Base-by-base conservation (phyloP, 345 rosid genomes). In the Citropsis articulata region DNA sequence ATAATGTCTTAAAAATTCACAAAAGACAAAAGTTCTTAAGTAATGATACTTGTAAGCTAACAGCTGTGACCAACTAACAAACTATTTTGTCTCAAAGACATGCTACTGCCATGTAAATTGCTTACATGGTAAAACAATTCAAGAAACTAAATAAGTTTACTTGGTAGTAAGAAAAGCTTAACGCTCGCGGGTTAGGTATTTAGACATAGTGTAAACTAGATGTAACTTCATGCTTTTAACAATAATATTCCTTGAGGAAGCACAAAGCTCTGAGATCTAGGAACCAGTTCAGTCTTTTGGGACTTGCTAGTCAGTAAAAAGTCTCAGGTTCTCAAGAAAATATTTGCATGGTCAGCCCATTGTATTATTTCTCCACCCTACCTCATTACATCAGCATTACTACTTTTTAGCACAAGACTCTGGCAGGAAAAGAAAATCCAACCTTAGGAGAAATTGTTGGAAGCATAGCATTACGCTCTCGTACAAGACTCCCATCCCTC, bases 401-500 rank as follows among this genome's bases (percentile, higher is more conserved):
- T 4, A 53, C 30, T 0, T 30, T 27, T 21, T 56, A 69, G 38
- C 42, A 73, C 65, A 53, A 55, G 25, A 76, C 21, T 40, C 30
- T 10, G 22, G 38, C 4, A 9, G 27, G 13, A 36, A 42, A 67
- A 42, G 31, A 30, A 14, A 63, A 28, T 73, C 74, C n/a, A 78
- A 89, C 99, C 98, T 97, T 94, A 67, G 98, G 81, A 65, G 99
- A 97, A 77, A 94, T 93, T 2, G 98, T 97, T 9, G 99, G 98
- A 73, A 97, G 99, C 99, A 94, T 94, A n/a, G 99, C 98, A 85
- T 94, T 97, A 40, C 96, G 94, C 75, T 93, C 99, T 7, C 98
- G 90, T 10, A 97, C 99, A 69, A 97, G 91, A 84, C 99, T 94
- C 12, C 99, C 99, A 80, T 91, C 88, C 87, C 99, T 92, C 99